Percentiles rank a stretch among this genome's conserved stretches.
Evolutionary conservation across 2,329 filamentous ascomycete genomes (phyloP).

Genomic region (Bisporella sp.): DNA sequence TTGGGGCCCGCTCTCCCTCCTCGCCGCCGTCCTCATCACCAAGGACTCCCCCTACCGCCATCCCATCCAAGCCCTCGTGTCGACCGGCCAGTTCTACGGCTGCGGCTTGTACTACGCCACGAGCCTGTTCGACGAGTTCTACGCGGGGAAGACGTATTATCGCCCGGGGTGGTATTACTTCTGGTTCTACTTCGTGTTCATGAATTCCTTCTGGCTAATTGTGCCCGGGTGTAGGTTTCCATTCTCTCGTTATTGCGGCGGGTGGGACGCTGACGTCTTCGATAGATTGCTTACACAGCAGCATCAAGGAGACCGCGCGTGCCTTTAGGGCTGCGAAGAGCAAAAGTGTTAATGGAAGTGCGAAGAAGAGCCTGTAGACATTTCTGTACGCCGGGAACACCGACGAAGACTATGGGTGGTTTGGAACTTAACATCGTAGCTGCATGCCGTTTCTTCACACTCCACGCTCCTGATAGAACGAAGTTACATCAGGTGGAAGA

Average conservation of each 20-base stretch:
- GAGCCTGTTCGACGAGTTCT: constrained; percentile 40
- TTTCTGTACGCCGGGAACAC: too few species aligned
- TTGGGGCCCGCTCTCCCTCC: constrained; percentile 53
- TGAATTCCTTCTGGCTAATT: constrained; percentile 54
- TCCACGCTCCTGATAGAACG: too few species aligned
- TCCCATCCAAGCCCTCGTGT: constrained; percentile 37
- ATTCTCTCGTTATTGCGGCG: not conserved
- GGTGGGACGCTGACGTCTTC: not conserved
- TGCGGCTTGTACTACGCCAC: constrained; percentile 56
- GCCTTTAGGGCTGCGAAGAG: constrained; percentile 14
- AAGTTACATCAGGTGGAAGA: too few species aligned
- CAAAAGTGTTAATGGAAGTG: constrained; percentile 6
- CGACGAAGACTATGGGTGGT: too few species aligned
- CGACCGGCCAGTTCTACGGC: constrained; percentile 34
- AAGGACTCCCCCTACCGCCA: constrained; percentile 39
- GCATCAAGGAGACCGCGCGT: constrained; percentile 16
- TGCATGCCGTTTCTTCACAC: too few species aligned
- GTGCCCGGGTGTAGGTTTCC: constrained; percentile 44
- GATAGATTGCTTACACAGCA: constrained; percentile 18
- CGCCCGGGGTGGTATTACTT: constrained; percentile 55
- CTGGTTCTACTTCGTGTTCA: constrained; percentile 56
- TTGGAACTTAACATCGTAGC: too few species aligned
- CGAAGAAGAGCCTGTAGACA: constrained; percentile 10
- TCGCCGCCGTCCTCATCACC: constrained; percentile 40
- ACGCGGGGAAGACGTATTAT: constrained; percentile 42